Evolutionary conservation across 257 asterid species (phyloP).

Genomic region (Solanum raphanifolium): DNA sequence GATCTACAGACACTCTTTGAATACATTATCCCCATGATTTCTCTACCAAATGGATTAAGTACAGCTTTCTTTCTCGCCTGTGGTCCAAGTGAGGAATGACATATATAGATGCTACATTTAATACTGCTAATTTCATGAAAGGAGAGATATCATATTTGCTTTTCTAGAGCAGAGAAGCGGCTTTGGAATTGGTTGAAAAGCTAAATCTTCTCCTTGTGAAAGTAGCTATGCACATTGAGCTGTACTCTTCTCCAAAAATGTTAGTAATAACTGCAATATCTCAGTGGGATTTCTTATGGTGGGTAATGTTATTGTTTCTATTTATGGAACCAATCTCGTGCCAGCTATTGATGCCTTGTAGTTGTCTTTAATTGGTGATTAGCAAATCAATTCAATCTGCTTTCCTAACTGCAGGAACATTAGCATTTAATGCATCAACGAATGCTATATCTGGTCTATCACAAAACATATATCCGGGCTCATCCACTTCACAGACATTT

Average conservation of each 20-base stretch:
- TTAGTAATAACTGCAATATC: neutral
- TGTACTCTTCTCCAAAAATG: neutral
- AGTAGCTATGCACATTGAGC: neutral
- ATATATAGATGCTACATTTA: neutral
- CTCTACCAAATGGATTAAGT: neutral
- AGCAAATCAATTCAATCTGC: neutral
- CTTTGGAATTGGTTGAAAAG: neutral
- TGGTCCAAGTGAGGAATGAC: neutral
- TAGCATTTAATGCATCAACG: neutral
- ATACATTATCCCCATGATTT: neutral
- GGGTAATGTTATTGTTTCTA: neutral
- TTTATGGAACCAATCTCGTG: neutral
- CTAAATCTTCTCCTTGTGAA: neutral
- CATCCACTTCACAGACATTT: neutral
- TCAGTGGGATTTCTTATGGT: no score
- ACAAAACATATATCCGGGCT: neutral
- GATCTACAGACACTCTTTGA: neutral
- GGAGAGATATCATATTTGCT: neutral
- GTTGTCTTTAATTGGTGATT: neutral
- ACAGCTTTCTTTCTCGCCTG: neutral
- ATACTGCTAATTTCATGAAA: neutral
- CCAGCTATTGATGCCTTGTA: neutral
- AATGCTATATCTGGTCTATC: neutral
- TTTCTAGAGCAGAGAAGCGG: neutral
- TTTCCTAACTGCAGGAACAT: neutral